phyloP scores from a whole-genome alignment of 2,329 filamentous ascomycete genomes.

The Lanzia echinophila region DNA sequence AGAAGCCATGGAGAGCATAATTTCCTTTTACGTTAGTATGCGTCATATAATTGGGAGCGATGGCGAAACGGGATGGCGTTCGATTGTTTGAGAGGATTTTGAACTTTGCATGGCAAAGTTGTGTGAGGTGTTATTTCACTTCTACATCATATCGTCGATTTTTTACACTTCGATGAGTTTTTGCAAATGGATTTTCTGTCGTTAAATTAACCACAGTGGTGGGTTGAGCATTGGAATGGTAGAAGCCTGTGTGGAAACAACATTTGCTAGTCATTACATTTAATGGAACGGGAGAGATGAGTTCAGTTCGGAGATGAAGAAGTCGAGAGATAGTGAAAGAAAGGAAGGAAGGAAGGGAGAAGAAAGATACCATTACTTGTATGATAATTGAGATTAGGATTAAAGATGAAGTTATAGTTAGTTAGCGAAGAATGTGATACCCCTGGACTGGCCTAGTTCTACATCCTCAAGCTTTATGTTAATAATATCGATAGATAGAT shows the following conservation, averaged over 20 bases:
- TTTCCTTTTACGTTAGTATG: background rate
- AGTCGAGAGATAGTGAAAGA: background rate
- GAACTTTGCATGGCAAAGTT: background rate
- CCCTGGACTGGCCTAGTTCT: background rate
- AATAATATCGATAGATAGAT: too few species aligned
- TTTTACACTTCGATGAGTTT: background rate
- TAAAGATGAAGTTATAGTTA: background rate
- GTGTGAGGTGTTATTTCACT: background rate
- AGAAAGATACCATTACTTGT: constrained; percentile 12
- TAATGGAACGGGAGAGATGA: background rate
- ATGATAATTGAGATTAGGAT: constrained; percentile 7
- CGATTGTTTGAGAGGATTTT: background rate
- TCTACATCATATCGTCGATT: background rate
- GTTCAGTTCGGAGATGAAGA: background rate
- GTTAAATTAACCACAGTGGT: constrained; percentile 2
- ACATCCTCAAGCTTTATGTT: too few species aligned
- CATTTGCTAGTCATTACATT: constrained; percentile 1
- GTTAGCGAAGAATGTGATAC: constrained; percentile 9
- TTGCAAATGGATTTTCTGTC: constrained; percentile 6
- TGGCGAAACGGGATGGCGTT: background rate
- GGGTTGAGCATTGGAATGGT: constrained; percentile 2
- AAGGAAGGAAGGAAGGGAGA: background rate
- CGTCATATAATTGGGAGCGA: background rate
- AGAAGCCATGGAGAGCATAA: constrained; percentile 22
- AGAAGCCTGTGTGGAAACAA: constrained; percentile 1